Percentiles rank a stretch among this genome's conserved stretches.
Conservation (phyloP, 2,329 filamentous ascomycete genomes). For the Colletotrichum magnum region DNA sequence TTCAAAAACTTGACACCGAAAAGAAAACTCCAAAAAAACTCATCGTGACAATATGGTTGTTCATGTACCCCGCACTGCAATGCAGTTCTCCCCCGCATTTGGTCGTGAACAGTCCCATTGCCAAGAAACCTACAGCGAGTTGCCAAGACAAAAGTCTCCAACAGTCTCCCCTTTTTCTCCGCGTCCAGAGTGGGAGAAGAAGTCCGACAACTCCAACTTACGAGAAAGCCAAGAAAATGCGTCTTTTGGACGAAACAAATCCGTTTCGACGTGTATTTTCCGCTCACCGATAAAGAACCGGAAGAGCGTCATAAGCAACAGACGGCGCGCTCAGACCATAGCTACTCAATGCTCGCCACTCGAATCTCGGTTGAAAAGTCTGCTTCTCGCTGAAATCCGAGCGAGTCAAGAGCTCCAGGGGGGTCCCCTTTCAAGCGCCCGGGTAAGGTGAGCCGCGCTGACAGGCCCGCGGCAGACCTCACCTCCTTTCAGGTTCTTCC, state of each 20-base stretch:
- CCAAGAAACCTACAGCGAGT: conserved; percentile 4
- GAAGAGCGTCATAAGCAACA: background rate
- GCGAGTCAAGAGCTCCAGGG: conserved; percentile 3
- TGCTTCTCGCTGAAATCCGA: background rate
- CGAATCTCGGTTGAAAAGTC: conserved; percentile 3
- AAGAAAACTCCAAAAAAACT: background rate
- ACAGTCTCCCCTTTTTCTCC: conserved; percentile 1
- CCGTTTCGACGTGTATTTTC: conserved; percentile 8
- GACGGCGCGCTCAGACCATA: conserved; percentile 1
- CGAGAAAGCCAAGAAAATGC: conserved; percentile 18
- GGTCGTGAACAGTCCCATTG: conserved; percentile 6
- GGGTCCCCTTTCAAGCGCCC: background rate
- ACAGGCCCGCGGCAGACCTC: background rate
- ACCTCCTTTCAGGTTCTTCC: conserved; percentile 3
- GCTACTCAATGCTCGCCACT: conserved; percentile 9
- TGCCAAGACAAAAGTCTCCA: conserved; percentile 24
- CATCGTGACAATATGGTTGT: conserved; percentile 1
- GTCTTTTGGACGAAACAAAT: conserved; percentile 29
- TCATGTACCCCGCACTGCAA: conserved; percentile 24
- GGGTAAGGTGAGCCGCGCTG: background rate
- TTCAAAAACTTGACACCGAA: conserved; percentile 16
- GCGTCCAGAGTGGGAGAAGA: background rate
- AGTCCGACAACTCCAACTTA: conserved; percentile 9
- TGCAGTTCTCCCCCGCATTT: conserved; percentile 16
- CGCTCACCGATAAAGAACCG: conserved; percentile 2